Base-by-base conservation (phyloP, 2,329 filamentous ascomycete species). In the Beauveria bassiana region DNA sequence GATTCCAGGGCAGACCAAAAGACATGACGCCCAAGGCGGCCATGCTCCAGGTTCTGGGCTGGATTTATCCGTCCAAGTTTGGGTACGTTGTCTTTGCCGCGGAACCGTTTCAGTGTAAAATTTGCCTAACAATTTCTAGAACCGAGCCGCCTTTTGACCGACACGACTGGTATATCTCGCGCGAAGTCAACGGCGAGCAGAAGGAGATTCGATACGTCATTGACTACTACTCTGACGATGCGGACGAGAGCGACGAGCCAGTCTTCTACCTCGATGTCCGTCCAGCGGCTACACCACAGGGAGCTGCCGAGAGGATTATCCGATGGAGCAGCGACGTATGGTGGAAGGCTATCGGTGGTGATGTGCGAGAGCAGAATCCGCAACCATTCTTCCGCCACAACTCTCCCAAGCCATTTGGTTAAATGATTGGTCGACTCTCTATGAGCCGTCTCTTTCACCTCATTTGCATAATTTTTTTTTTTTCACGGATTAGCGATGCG, bases 261-360 rank as follows among this genome's bases (percentile, higher is more conserved):
- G 92, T 98, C 7, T 99, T 99, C 78, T 97, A 87, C 73, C 84
- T 99, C 60, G 95, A 99, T 71, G 95, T 99, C 22, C 84, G 95
- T 65, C 95, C 95, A 1, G 95, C 95, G 3, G 77, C 96, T 47
- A 91, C 90, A 0, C 92, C 92, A 3, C 87, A 84, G 1, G 88
- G 88, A 28, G 89, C 91, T 0, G 85, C 87, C 3, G 95, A 98
- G 79, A 83, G 95, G 57, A 75, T 92, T 64, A 85, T 97, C 71
- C 81, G 92, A 69, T 98, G 93, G 91, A 89, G 92, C 56, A 92
- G 90, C 10, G 93, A 98, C 74, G 83, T 96, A 9, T 99, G 95
- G 95, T 96, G 91, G 86, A 86, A 84, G 67, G 92, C 92, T 0
- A 90, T 86, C 59, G 93, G 93, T 0, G 90, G 86, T 14, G 83